Evolutionary conservation across 805 yeast genomes (phyloP).

Genomic region (Ogataea trehalophila): DNA sequence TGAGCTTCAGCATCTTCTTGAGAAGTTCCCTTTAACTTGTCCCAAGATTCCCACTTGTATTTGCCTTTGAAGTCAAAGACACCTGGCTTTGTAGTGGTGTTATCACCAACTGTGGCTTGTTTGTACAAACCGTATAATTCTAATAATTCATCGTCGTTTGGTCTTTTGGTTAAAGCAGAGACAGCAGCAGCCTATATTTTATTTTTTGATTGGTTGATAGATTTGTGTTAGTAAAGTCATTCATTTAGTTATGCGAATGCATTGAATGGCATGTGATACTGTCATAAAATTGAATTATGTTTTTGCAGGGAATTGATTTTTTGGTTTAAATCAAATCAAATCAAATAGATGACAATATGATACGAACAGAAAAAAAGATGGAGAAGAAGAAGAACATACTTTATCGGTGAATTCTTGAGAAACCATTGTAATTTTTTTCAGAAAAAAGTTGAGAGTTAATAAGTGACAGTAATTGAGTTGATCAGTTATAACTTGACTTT

Average conservation of each 20-base stretch:
- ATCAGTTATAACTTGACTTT: too few species aligned
- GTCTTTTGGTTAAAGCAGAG: conserved; percentile 67
- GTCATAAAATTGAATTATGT: neutral
- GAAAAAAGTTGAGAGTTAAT: neutral
- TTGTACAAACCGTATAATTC: conserved; percentile 88
- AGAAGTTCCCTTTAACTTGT: conserved; percentile 74
- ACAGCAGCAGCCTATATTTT: conserved; percentile 79
- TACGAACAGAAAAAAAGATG: neutral
- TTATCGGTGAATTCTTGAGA: conserved; percentile 33
- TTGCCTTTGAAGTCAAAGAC: conserved; percentile 90
- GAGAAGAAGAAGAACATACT: conserved; percentile 19
- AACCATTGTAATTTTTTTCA: conserved; percentile 25
- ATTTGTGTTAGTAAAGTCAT: too few species aligned
- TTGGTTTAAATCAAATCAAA: too few species aligned
- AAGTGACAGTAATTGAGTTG: neutral
- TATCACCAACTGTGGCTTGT: conserved; percentile 97
- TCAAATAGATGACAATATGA: neutral
- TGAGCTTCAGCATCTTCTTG: conserved; percentile 88
- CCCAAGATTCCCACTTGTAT: conserved; percentile 98
- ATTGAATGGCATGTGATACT: neutral
- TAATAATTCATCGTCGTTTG: conserved; percentile 81
- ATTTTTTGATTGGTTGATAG: neutral
- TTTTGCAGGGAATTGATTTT: too few species aligned
- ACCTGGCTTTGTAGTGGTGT: conserved; percentile 82
- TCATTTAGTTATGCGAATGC: too few species aligned